Evolutionary conservation across 495 filamentous ascomycete genomes (phyloP), one percentile per base, ranked within the genome.

Genomic region (Venustampulla echinocandica): DNA sequence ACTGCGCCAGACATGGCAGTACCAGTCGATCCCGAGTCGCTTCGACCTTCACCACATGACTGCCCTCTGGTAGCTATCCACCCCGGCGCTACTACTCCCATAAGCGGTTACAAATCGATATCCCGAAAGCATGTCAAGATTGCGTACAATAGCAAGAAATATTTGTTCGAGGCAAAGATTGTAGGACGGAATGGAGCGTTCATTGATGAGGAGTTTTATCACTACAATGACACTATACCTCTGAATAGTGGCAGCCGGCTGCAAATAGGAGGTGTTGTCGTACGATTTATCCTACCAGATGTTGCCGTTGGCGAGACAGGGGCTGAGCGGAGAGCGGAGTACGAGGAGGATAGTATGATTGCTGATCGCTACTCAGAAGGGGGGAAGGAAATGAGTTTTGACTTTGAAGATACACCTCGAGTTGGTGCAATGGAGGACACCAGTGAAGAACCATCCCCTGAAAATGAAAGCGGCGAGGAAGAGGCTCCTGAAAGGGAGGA

Each of bases 121-220:
- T 95, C 90, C 4, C 76, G 90, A 30, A 73, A 84, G 58, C 92
- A 98, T 62, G 76, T 89, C 27, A 82, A 79, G 56, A 89, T 98
- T 43, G 64, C 77, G 10, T 97, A 86, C 62, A 89, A 90, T 55
- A 80, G 80, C 49, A 73, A 80, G 17, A 75, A 74, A 50, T 74
- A 80, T 44, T 61, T 81, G 11, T 98, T 90, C 49, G 82, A 93
- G 58, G 77, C 92, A 55, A 71, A 82, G 30, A 79, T 93, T 2
- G 67, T 90, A 55, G 88, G 90, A 42, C 77, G 81, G 53, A 96
- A 95, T 59, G 88, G 88, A 23, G 82, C 85, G 24, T 94, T 90
- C 50, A 77, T 86, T 38, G 83, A 95, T 41, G 84, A 84, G 25
- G 73, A 80, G 42, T 82, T 79, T 62, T 71, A 81, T 55, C 68